Evolutionary conservation across 1,284 basidiomycete species (phyloP).

Genomic region (Tremellales sp.): DNA sequence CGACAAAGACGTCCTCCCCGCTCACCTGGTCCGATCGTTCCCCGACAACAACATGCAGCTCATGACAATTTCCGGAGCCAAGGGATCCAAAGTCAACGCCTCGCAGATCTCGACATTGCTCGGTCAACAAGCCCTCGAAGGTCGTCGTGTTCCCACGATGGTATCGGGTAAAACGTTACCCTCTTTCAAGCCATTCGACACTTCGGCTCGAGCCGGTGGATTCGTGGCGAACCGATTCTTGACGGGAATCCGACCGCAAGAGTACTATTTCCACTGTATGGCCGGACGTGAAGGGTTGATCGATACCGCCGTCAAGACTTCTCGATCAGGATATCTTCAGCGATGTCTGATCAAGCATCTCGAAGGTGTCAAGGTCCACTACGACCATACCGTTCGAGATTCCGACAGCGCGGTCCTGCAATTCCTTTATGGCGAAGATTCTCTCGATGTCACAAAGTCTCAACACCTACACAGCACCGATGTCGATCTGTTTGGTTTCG

Average conservation of each 20-base stretch:
- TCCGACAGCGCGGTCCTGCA: slow-evolving; percentile 91
- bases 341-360: slow-evolving; percentile 98
- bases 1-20: slow-evolving; percentile 84
- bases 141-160: slow-evolving; percentile 98
- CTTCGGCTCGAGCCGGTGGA: slow-evolving; percentile 94
- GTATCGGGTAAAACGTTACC: slow-evolving; percentile 97
- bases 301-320: slow-evolving; percentile 99
- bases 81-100: slow-evolving; percentile 96
- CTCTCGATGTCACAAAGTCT: slow-evolving; percentile 92
- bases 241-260: slow-evolving; percentile 96
- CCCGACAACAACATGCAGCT: slow-evolving; percentile 99
- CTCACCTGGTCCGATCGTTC: slow-evolving; percentile 83
- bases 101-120: slow-evolving; percentile 96
- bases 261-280: slow-evolving; percentile 99
- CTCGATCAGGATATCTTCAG: slow-evolving; percentile 96
- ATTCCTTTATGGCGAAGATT: slow-evolving; percentile 96
- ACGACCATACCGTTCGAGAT: slow-evolving; percentile 96
- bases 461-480: slow-evolving; percentile 68
- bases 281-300: slow-evolving; percentile 98
- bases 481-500: slow-evolving; percentile 70
- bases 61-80: slow-evolving; percentile 98
- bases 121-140: slow-evolving; percentile 96
- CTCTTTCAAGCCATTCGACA: slow-evolving; percentile 96
- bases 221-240: slow-evolving; percentile 99
- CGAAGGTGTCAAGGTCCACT: slow-evolving; percentile 92